Conservation (phyloP, 805 yeast species). For the Clavispora asparagi region DNA sequence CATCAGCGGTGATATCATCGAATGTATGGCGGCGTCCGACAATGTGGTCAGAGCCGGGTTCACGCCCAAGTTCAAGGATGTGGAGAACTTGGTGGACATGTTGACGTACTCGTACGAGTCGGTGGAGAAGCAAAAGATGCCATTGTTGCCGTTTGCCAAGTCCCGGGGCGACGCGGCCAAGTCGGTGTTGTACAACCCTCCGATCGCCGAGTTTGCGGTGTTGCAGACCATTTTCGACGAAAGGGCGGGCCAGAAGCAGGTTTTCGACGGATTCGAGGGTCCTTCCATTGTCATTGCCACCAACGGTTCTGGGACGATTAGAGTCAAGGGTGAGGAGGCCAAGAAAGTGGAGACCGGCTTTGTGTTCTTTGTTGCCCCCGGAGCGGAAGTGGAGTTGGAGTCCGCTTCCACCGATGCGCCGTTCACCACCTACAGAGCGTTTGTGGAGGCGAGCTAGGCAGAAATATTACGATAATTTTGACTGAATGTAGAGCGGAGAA, state of each 20-base stretch:
- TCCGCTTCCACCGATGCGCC: conserved; percentile 41
- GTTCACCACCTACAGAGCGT: conserved; percentile 87
- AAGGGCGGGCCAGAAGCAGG: conserved; percentile 45
- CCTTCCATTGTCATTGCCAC: conserved; percentile 86
- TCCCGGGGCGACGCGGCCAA: conserved; percentile 59
- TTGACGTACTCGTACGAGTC: conserved; percentile 85
- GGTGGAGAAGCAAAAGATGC: conserved; percentile 91
- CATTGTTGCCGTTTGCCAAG: conserved; percentile 51
- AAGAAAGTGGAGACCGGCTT: conserved; percentile 60
- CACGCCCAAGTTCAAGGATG: conserved; percentile 99
- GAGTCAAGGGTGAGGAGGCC: conserved; percentile 35
- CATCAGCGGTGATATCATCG: conserved; percentile 94
- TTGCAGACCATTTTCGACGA: conserved; percentile 64
- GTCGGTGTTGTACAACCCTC: conserved; percentile 80
- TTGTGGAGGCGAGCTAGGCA: conserved; percentile 58
- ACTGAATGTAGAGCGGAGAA: too few relatives aligned
- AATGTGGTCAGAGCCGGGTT: conserved; percentile 98
- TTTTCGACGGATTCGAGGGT: conserved; percentile 63
- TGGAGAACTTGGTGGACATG: conserved; percentile 80
- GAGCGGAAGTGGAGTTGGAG: conserved; percentile 55
- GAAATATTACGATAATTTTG: not conserved
- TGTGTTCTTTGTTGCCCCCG: conserved; percentile 83
- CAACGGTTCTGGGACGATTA: conserved; percentile 65
- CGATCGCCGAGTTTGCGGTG: conserved; percentile 95
- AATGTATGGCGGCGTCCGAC: conserved; percentile 99